These are phyloP conservation scores for Sphagnum fallax DNA, from an alignment of 228 moss, liverwort and hornwort species.

Conservation along the genomic window DNA sequence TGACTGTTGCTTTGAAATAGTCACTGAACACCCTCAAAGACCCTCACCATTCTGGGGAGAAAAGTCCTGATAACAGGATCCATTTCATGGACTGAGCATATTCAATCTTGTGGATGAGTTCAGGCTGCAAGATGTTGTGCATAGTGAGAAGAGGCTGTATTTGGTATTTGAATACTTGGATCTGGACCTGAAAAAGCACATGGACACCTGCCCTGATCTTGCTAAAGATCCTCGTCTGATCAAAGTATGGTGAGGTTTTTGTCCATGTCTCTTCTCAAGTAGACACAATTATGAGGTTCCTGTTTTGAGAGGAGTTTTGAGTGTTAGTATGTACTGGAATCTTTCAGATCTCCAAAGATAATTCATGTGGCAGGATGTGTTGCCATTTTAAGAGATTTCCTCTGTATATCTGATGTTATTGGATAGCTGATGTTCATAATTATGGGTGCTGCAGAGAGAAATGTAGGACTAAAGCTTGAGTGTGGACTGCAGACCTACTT, in stretches of 20 bases:
- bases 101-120: neutral
- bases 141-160: conserved; percentile 57
- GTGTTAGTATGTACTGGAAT: too few relatives aligned
- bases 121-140: conserved; percentile 63
- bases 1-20: too few relatives aligned
- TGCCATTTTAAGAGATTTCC: too few relatives aligned
- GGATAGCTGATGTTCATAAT: too few relatives aligned
- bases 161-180: conserved; percentile 62
- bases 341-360: too few relatives aligned
- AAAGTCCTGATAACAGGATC: neutral
- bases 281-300: neutral
- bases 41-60: too few relatives aligned
- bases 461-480: neutral
- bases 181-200: conserved; percentile 62
- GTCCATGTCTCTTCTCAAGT: conserved; percentile 15
- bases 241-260: conserved; percentile 60
- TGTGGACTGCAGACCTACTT: conserved; percentile 37
- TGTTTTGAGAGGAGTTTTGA: too few relatives aligned
- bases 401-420: too few relatives aligned
- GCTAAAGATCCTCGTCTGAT: conserved; percentile 59
- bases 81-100: neutral
- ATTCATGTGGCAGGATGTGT: too few relatives aligned
- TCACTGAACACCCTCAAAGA: too few relatives aligned
- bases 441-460: too few relatives aligned
- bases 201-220: conserved; percentile 54